Evolutionary conservation across 1,139 yeast species (phyloP), one percentile per base, ranked within the genome.

Genomic region (Spathaspora sp.): DNA sequence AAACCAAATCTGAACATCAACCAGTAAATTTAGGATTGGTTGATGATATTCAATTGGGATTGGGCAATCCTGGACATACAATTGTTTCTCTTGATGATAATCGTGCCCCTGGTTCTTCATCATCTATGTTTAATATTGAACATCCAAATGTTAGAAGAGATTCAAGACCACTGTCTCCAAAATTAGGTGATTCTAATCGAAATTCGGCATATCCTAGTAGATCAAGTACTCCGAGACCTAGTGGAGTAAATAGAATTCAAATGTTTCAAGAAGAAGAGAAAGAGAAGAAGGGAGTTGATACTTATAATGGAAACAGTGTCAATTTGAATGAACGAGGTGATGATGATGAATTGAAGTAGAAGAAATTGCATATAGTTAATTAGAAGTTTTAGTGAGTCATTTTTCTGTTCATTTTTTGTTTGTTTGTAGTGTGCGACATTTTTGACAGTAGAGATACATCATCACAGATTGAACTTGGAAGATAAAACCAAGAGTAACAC

Each of bases 271-370:
- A 51, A 33, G 55, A 53, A 7, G 46, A 41, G 17, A 45, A 20
- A 20, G 23, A 20, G 4, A 20, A 43, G 10, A 45, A 46, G 15
- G 45, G 42, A 16, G 38, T 47, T n/a, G 54, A 50, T 43, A 51
- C 58, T 1, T 59, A 60, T 42, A 62, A 61, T 42, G 66, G 65
- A 2, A 62, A 60, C 46, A 54, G 58, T 41, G 46, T 56, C 18
- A 58, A 53, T 38, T 48, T 54, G 37, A 52, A 50, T 37, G 50
- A 50, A 41, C 46, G 56, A 13, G 60, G 57, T 39, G 60, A 58
- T 39, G 60, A 57, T 6, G 43, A 46, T 9, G 43, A 47, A 27
- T 41, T 27, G 26, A 39, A 38, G 18, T 37, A 29, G 16, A n/a
- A n/a, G n/a, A n/a, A n/a, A 16, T 29, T n/a, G 34, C 8, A 7